Evolutionary conservation across 2,329 filamentous ascomycete species (phyloP).

Genomic region (Trichoderma atrobrunneum): DNA sequence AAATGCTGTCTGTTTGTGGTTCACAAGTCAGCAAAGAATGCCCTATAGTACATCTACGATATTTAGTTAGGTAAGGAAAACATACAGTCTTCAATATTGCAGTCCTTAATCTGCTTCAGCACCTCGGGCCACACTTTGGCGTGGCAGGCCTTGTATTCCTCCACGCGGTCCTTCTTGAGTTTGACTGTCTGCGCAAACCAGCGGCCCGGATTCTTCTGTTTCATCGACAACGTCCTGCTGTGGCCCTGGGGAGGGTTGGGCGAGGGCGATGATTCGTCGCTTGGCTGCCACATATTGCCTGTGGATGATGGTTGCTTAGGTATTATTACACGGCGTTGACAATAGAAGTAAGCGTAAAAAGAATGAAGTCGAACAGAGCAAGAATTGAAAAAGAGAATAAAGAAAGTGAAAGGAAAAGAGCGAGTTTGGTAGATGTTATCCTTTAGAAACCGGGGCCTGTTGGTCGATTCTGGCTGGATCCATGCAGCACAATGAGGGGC

Average conservation of each 20-base stretch:
- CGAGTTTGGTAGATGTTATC: background rate
- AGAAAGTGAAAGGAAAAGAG: background rate
- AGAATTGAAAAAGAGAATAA: background rate
- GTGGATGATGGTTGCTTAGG: background rate
- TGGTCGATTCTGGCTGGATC: background rate
- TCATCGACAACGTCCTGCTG: slow-evolving; percentile 8
- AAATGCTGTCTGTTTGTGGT: slow-evolving; percentile 62
- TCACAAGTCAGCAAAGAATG: background rate
- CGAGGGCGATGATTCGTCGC: slow-evolving; percentile 14
- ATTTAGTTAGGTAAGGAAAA: background rate
- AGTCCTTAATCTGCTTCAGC: slow-evolving; percentile 69
- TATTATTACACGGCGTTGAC: background rate
- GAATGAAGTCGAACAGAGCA: background rate
- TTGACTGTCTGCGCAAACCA: slow-evolving; percentile 71
- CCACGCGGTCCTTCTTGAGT: slow-evolving; percentile 63
- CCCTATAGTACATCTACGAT: too few relatives aligned
- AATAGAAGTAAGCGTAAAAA: too few relatives aligned
- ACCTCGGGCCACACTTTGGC: slow-evolving; percentile 76
- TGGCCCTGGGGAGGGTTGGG: slow-evolving; percentile 1
- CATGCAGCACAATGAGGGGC: background rate
- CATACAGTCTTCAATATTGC: slow-evolving; percentile 69
- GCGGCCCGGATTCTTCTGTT: slow-evolving; percentile 43
- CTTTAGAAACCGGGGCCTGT: background rate
- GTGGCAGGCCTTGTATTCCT: slow-evolving; percentile 72
- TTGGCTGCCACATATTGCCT: slow-evolving; percentile 26